Percentiles rank a stretch among this genome's conserved stretches.
Conservation (phyloP, 2,329 filamentous ascomycete genomes). For the Fusarium paranaense region DNA sequence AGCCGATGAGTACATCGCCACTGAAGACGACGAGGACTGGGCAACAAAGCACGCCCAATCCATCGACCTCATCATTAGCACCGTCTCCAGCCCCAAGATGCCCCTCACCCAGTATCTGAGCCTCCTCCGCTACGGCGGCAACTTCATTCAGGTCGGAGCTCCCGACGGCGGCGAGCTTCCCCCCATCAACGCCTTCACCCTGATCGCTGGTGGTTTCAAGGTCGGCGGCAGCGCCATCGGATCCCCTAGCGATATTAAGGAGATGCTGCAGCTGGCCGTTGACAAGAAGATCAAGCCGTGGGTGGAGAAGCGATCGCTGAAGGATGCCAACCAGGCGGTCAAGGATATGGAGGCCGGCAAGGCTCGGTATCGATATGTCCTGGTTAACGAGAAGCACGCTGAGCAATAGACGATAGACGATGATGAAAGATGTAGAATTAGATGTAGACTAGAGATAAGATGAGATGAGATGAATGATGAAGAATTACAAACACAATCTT, state of each 20-base stretch:
- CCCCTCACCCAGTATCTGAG: slow-evolving; percentile 71
- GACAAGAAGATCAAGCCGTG: slow-evolving; percentile 68
- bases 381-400: slow-evolving; percentile 54
- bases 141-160: slow-evolving; percentile 70
- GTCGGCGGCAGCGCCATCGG: slow-evolving; percentile 62
- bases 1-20: slow-evolving; percentile 60
- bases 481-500: slow-evolving; percentile 5
- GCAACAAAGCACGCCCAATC: slow-evolving; percentile 59
- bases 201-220: slow-evolving; percentile 46
- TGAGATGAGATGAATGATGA: slow-evolving; percentile 19
- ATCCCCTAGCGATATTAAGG: slow-evolving; percentile 65
- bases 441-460: slow-evolving; percentile 15
- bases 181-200: slow-evolving; percentile 39
- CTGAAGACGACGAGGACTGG: slow-evolving; percentile 64
- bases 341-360: slow-evolving; percentile 67
- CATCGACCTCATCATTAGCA: slow-evolving; percentile 69
- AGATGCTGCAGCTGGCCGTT: slow-evolving; percentile 69
- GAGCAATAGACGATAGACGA: slow-evolving; percentile 8
- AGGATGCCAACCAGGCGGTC: slow-evolving; percentile 65
- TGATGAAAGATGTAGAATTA: not conserved
- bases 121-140: slow-evolving; percentile 69
- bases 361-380: slow-evolving; percentile 60
- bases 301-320: slow-evolving; percentile 66
- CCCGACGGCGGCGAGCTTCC: slow-evolving; percentile 44
- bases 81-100: slow-evolving; percentile 66